phyloP scores from a whole-genome alignment of 495 filamentous ascomycete species.

The Parachaetomium inaequale region DNA sequence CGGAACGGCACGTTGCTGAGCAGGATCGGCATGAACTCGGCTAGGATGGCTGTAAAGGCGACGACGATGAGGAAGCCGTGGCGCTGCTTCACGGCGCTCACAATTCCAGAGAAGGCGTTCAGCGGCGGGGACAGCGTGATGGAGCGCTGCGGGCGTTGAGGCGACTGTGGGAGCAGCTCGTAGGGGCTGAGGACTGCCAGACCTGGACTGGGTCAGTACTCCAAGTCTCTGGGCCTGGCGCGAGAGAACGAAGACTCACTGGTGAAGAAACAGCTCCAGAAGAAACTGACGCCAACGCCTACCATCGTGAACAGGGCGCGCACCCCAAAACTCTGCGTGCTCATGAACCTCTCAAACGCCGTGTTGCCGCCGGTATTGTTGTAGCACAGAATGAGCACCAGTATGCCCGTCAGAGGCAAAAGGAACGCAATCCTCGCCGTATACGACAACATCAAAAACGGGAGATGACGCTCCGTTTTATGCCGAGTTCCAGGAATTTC shows the following conservation, averaged over 20 bases:
- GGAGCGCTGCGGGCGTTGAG: not conserved
- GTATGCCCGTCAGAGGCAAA: not conserved
- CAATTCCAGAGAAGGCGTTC: not conserved
- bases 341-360: not conserved
- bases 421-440: not conserved
- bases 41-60: not conserved
- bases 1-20: slow-evolving; percentile 2
- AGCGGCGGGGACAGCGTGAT: not conserved
- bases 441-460: not conserved
- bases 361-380: not conserved
- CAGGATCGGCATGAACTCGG: not conserved
- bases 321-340: not conserved
- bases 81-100: not conserved
- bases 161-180: not conserved
- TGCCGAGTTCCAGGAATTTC: not conserved
- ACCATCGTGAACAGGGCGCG: not conserved
- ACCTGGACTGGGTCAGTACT: not conserved
- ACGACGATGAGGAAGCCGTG: not conserved
- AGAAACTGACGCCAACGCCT: not conserved
- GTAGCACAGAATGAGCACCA: not conserved
- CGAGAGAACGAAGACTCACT: not conserved
- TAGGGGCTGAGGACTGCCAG: not conserved
- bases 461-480: not conserved
- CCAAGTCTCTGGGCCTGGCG: not conserved
- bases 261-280: not conserved